Percentiles rank a stretch among this genome's conserved stretches.
phyloP scores from a whole-genome alignment of 164 flowering plant genomes.

The Hamamelis virginiana region DNA sequence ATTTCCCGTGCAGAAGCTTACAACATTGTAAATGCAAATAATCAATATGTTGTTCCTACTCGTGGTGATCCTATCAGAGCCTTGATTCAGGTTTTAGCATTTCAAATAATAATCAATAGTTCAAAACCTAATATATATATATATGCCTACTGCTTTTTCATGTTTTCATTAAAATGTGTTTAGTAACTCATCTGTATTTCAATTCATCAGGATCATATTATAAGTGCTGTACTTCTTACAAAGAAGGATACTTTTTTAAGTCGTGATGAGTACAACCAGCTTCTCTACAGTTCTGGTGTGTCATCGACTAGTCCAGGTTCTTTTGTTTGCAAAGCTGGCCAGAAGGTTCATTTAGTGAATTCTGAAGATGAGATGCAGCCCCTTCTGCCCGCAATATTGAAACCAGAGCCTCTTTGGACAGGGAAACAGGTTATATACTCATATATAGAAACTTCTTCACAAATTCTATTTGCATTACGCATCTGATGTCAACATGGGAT shows the following conservation, averaged over 20 bases:
- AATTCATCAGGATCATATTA: constrained; percentile 73
- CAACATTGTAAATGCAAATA: constrained; percentile 90
- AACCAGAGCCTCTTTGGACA: constrained; percentile 87
- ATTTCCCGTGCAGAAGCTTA: constrained; percentile 94
- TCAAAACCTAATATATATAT: neutral
- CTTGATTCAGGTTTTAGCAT: constrained; percentile 75
- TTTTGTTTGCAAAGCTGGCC: constrained; percentile 29
- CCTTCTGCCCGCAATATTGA: constrained; percentile 67
- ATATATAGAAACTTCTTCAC: neutral
- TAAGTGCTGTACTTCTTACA: constrained; percentile 83
- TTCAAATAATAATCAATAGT: neutral
- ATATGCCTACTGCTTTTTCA: neutral
- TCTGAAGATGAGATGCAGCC: constrained; percentile 54
- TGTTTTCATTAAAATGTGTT: neutral
- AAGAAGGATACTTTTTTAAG: constrained; percentile 84
- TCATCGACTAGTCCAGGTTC: constrained; percentile 31
- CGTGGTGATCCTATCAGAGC: constrained; percentile 87
- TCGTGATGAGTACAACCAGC: constrained; percentile 66
- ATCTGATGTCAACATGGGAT: neutral
- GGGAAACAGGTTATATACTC: constrained; percentile 77
- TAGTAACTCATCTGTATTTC: constrained; percentile 3
- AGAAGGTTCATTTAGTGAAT: constrained; percentile 43
- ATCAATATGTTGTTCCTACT: constrained; percentile 92
- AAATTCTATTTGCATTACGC: neutral
- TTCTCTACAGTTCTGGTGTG: constrained; percentile 74